A percentile compares a stretch with the other conserved stretches of the same genome.
Conservation (phyloP, 108 stramenopile genomes). For the Cyclostephanos tholiformis region DNA sequence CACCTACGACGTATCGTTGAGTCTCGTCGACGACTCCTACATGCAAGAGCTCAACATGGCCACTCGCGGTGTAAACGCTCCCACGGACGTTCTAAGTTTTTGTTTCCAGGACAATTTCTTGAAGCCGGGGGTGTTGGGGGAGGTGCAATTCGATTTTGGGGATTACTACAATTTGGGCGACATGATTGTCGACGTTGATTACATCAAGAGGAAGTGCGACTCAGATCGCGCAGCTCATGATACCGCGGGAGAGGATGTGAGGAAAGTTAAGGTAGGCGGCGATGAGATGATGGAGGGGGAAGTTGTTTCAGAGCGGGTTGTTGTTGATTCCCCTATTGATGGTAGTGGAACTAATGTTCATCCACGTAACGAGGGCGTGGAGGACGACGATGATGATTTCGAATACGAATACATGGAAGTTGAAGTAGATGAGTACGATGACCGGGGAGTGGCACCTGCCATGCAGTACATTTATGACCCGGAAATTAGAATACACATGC, state of each 20-base stretch:
- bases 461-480: conserved; percentile 82
- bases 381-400: conserved; percentile 38
- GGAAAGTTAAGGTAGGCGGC: conserved; percentile 2
- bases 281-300: conserved; percentile 48
- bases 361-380: conserved; percentile 30
- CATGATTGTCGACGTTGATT: conserved; percentile 89
- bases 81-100: conserved; percentile 91
- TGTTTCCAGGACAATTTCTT: conserved; percentile 62
- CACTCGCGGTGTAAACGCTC: conserved; percentile 61
- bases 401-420: conserved; percentile 49
- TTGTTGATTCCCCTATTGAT: conserved; percentile 4
- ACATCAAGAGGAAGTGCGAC: conserved; percentile 74
- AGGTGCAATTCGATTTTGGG: conserved; percentile 68
- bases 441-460: conserved; percentile 88
- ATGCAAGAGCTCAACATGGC: conserved; percentile 79
- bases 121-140: conserved; percentile 64
- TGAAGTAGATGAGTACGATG: conserved; percentile 69
- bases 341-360: background rate
- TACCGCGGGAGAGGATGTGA: conserved; percentile 25
- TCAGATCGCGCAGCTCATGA: conserved; percentile 52
- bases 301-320: conserved; percentile 26
- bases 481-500: conserved; percentile 85
- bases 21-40: conserved; percentile 68
- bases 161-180: conserved; percentile 91
- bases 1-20: conserved; percentile 70